Percentiles rank a stretch among this genome's conserved stretches.
These are phyloP conservation scores for Penicillium sp. DNA, from an alignment of 2,329 filamentous ascomycete species.

Conservation along the genomic window DNA sequence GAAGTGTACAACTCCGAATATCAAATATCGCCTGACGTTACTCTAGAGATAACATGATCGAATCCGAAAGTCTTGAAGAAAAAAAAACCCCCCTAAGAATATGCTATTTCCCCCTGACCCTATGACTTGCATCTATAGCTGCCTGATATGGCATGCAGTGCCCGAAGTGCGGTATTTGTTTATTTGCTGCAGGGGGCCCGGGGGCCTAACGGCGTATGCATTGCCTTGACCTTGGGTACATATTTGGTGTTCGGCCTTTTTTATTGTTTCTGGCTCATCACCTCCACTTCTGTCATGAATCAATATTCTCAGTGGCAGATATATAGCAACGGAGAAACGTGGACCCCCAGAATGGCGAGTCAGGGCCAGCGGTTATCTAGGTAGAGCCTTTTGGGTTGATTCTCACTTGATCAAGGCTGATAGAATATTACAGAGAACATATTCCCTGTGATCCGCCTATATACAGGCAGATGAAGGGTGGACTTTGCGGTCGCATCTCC, in stretches of 20 bases:
- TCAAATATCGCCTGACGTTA: background rate
- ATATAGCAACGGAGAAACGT: background rate
- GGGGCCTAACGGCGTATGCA: background rate
- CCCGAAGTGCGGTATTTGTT: background rate
- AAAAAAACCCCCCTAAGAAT: too few species aligned
- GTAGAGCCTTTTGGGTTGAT: background rate
- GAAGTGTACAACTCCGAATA: background rate
- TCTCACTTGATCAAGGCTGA: background rate
- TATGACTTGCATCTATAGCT: background rate
- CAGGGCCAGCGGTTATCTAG: background rate
- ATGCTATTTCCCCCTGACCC: too few species aligned
- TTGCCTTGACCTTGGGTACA: background rate
- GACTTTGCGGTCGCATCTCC: constrained; percentile 18
- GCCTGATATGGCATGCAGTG: background rate
- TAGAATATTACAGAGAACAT: background rate
- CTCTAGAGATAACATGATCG: background rate
- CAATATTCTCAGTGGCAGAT: background rate
- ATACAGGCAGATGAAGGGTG: background rate
- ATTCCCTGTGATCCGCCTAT: background rate
- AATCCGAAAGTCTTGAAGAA: too few species aligned
- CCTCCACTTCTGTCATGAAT: background rate
- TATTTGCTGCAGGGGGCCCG: background rate
- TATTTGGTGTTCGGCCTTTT: background rate
- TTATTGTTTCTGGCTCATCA: background rate
- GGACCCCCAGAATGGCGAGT: background rate